Base-by-base conservation (phyloP, 2,329 filamentous ascomycete genomes). In the Pseudopithomyces chartarum region DNA sequence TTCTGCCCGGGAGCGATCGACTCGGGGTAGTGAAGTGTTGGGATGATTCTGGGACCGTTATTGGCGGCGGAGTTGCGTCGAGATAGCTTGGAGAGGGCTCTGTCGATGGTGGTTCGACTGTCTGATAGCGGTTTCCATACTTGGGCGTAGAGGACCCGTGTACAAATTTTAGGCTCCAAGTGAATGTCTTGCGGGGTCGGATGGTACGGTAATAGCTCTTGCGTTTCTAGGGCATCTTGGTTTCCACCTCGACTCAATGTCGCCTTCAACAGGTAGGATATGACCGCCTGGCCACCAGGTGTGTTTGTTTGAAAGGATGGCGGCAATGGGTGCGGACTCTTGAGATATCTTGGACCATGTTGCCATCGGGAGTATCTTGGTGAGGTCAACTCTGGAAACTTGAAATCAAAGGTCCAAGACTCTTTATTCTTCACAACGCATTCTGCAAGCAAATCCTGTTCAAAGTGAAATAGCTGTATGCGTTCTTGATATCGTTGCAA, bases 321-420 rank as follows among this genome's bases (percentile, higher is more conserved):
- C 6, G 73, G 73, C 23, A 76, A 61, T 36, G 66, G 60, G 44
- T 76, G 72, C 36, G 70, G 68, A 39, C 68, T 66, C 52, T 64
- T 66, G 17, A 61, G 49, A 49, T 73, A 76, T 39, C 68, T 69
- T 13, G 66, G 56, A 13, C 68, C 67, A 42, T 71, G 66, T 15
- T 59, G 51, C 40, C 69, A 64, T 39, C 67, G 63, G 8, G 70
- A 69, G 53, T 63, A 69, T 13, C 59, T 64, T 47, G 64, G 61
- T 42, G 68, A 62, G 0, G 73, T 76, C n/a, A 54, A 54, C 4
- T 67, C 61, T 19, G 73, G 73, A 45, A 76, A 73, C 13, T 60
- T 60, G 59, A 74, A 76, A n/a, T 71, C 67, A 54, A 76, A 76
- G 1, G 62, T 48, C 71, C 73, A 75, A 8, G 61, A 66, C 23